Evolutionary conservation across 2,329 filamentous ascomycete genomes (phyloP).

Genomic region (Trichoderma breve): DNA sequence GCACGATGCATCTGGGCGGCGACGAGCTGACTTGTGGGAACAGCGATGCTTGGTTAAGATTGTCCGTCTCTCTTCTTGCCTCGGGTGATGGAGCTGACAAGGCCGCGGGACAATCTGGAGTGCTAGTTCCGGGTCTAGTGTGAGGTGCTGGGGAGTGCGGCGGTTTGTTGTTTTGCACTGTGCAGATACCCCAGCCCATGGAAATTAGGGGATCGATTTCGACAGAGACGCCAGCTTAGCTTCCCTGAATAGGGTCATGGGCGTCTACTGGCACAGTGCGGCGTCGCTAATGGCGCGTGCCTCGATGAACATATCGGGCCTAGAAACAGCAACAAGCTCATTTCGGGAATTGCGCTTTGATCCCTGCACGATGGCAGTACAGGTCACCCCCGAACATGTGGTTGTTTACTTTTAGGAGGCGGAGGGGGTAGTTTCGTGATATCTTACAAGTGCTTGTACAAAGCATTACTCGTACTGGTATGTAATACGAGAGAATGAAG

Average conservation of each 20-base stretch:
- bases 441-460: not conserved
- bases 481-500: not conserved
- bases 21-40: constrained; percentile 15
- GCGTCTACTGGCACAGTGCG: constrained; percentile 1
- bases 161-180: not conserved
- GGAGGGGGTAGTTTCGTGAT: not conserved
- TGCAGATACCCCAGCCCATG: not conserved
- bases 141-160: not conserved
- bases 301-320: not conserved
- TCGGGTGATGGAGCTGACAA: constrained; percentile 17
- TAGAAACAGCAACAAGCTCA: constrained; percentile 8
- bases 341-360: constrained; percentile 2
- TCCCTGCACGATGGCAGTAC: not conserved
- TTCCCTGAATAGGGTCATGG: not conserved
- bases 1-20: constrained; percentile 68
- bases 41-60: not conserved
- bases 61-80: constrained; percentile 10
- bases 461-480: not conserved
- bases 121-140: not conserved
- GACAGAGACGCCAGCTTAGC: not conserved
- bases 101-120: constrained; percentile 17
- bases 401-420: not conserved
- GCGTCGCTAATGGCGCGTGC: not conserved
- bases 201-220: not conserved
- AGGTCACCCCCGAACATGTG: not conserved